phyloP scores from a whole-genome alignment of 257 asterid genomes.

The Nicotiana undulata region DNA sequence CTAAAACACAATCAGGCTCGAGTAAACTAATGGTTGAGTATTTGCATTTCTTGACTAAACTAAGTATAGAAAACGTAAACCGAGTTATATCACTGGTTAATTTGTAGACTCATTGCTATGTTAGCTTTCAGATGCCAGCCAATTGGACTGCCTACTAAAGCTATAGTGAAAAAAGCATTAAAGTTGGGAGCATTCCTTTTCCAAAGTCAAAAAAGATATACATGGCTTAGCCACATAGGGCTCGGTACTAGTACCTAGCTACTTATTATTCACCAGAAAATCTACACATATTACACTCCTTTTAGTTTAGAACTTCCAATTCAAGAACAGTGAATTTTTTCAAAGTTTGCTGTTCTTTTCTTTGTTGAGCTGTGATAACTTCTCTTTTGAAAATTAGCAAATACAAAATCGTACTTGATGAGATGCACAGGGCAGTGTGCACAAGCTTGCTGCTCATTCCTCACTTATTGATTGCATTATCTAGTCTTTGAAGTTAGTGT shows the following conservation, averaged over 20 bases:
- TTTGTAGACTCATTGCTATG: too few species aligned
- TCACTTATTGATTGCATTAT: conserved; percentile 1
- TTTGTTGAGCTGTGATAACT: background rate
- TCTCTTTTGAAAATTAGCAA: background rate
- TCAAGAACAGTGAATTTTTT: background rate
- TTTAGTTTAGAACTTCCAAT: too few species aligned
- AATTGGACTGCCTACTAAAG: background rate
- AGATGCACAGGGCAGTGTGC: background rate
- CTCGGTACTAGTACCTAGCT: too few species aligned
- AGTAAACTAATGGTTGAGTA: too few species aligned
- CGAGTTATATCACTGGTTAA: too few species aligned
- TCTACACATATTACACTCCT: background rate
- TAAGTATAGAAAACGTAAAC: too few species aligned
- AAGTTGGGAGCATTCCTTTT: background rate
- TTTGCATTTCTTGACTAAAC: too few species aligned
- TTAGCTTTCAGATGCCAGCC: background rate
- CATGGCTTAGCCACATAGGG: background rate
- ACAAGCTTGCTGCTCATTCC: background rate
- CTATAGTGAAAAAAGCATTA: background rate
- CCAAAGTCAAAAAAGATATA: background rate
- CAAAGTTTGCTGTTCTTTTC: background rate
- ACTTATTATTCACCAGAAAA: background rate
- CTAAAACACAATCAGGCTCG: too few species aligned
- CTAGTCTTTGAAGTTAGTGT: background rate
- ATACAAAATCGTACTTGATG: background rate